These are phyloP conservation scores for Dictyostelium purpureum DNA, from an alignment of 78 protist species.

Conservation along the genomic window DNA sequence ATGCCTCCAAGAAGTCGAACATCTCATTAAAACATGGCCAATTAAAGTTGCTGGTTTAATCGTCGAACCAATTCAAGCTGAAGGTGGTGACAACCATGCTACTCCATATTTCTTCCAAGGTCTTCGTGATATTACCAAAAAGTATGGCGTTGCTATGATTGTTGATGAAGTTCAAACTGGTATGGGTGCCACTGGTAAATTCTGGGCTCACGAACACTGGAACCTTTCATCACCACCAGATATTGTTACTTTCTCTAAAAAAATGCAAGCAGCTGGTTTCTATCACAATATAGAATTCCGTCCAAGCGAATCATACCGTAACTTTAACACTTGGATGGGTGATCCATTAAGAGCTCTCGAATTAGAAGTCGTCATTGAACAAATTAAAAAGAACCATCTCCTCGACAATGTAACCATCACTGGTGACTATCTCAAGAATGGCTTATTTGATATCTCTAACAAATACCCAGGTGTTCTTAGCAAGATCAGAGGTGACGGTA, in stretches of 20 bases:
- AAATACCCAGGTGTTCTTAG: constrained; percentile 35
- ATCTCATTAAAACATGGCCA: constrained; percentile 59
- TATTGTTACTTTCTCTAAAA: constrained; percentile 92
- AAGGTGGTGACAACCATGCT: constrained; percentile 87
- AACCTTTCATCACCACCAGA: constrained; percentile 87
- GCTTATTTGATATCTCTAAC: constrained; percentile 26
- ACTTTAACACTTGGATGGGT: constrained; percentile 91
- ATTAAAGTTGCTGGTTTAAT: constrained; percentile 84
- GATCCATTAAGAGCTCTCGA: constrained; percentile 88
- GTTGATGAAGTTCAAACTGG: constrained; percentile 93
- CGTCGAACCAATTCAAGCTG: constrained; percentile 91
- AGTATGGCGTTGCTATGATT: constrained; percentile 81
- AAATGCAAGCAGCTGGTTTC: constrained; percentile 86
- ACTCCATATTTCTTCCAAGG: constrained; percentile 86
- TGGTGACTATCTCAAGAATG: constrained; percentile 80
- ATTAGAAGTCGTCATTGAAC: constrained; percentile 52
- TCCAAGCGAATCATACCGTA: constrained; percentile 76
- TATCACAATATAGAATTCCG: constrained; percentile 81
- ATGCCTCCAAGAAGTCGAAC: constrained; percentile 84
- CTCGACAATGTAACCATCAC: constrained; percentile 77
- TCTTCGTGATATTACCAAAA: constrained; percentile 51
- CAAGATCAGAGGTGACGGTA: constrained; percentile 86
- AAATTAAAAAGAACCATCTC: constrained; percentile 68
- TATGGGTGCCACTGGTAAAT: constrained; percentile 87
- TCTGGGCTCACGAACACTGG: constrained; percentile 92